Percentiles rank a stretch among this genome's conserved stretches.
Evolutionary conservation across 1,284 basidiomycete species (phyloP).

Genomic region (Boletus calvinii): DNA sequence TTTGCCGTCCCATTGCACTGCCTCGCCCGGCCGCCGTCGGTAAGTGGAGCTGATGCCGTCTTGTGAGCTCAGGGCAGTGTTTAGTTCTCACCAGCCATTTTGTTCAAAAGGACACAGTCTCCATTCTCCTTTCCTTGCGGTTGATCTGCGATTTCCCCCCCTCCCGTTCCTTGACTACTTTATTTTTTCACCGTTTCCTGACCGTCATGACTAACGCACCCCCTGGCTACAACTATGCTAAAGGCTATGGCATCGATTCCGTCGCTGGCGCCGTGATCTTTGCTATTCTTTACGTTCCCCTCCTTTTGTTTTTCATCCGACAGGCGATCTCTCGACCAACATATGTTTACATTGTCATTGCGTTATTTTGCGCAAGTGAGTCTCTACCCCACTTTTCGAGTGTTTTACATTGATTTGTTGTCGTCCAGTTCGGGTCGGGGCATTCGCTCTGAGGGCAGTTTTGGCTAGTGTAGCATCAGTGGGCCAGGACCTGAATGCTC

Average conservation of each 20-base stretch:
- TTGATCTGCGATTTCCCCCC: slow-evolving; percentile 19
- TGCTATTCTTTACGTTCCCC: slow-evolving; percentile 42
- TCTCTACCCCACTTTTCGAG: not conserved
- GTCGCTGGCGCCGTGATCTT: slow-evolving; percentile 47
- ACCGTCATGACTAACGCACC: slow-evolving; percentile 20
- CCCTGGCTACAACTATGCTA: slow-evolving; percentile 38
- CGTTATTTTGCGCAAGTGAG: slow-evolving; percentile 49
- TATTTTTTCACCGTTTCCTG: not conserved
- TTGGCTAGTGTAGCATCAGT: slow-evolving; percentile 27
- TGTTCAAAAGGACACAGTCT: slow-evolving; percentile 17
- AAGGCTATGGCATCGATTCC: slow-evolving; percentile 42
- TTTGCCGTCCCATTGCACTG: too few species aligned
- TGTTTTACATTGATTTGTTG: not conserved
- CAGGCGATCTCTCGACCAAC: slow-evolving; percentile 40
- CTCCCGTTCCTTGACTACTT: not conserved
- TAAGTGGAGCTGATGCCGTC: not conserved
- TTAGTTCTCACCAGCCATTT: not conserved
- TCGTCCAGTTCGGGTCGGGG: slow-evolving; percentile 29
- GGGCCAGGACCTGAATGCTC: slow-evolving; percentile 22
- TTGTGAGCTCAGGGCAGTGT: slow-evolving; percentile 11
- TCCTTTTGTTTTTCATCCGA: slow-evolving; percentile 38
- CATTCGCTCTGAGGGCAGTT: slow-evolving; percentile 34
- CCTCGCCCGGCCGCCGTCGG: not conserved
- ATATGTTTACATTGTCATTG: slow-evolving; percentile 42
- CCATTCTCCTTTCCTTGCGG: slow-evolving; percentile 4